Percentiles rank a stretch among this genome's conserved stretches.
Conservation (phyloP, 202 grass and related monocot genomes). For the Zizania palustris region DNA sequence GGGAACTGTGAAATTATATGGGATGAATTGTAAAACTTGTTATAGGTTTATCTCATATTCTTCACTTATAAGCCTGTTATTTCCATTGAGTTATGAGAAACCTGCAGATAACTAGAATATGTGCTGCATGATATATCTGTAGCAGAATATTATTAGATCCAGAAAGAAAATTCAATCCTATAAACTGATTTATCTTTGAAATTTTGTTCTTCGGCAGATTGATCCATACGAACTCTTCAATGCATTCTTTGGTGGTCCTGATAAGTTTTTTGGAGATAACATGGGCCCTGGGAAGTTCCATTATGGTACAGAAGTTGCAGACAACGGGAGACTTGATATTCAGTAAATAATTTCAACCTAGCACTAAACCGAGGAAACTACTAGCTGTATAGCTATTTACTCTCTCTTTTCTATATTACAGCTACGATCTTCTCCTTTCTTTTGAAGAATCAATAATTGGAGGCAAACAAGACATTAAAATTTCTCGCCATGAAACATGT, state of each 20-base stretch:
- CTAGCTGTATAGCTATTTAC: conserved; percentile 33
- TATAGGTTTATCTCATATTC: conserved; percentile 8
- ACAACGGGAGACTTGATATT: conserved; percentile 67
- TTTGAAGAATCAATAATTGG: conserved; percentile 94
- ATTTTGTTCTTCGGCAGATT: conserved; percentile 52
- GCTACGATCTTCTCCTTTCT: conserved; percentile 73
- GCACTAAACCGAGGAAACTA: background rate
- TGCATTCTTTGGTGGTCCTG: conserved; percentile 70
- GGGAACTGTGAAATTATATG: background rate
- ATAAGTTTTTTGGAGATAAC: conserved; percentile 62
- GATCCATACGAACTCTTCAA: conserved; percentile 92
- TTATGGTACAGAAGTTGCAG: conserved; percentile 53
- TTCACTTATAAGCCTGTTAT: background rate
- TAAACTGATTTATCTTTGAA: background rate
- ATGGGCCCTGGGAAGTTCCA: conserved; percentile 50
- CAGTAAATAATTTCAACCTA: conserved; percentile 46
- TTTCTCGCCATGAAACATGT: conserved; percentile 64
- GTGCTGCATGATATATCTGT: background rate
- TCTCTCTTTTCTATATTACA: conserved; percentile 48
- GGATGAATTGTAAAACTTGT: conserved; percentile 9
- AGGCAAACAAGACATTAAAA: conserved; percentile 52
- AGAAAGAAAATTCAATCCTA: background rate
- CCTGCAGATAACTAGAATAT: conserved; percentile 8
- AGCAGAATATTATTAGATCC: background rate
- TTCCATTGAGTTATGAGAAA: background rate